phyloP scores from a whole-genome alignment of 2,329 filamentous ascomycete genomes.

The Colletotrichum ledebouriae region DNA sequence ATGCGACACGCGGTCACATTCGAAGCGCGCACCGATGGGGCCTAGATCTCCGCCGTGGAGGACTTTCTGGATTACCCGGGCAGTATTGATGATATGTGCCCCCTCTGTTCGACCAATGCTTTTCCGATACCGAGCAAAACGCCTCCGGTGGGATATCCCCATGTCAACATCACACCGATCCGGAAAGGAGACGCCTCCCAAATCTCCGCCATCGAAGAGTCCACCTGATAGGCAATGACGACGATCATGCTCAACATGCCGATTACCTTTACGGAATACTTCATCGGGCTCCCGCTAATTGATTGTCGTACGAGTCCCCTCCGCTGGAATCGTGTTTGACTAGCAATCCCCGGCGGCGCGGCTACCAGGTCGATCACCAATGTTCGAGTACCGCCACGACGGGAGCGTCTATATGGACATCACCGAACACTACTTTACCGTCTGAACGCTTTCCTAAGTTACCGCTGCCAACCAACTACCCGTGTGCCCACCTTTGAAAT shows the following conservation, averaged over 20 bases:
- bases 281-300: slow-evolving; percentile 33
- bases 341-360: slow-evolving; percentile 38
- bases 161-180: slow-evolving; percentile 11
- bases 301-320: slow-evolving; percentile 41
- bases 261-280: slow-evolving; percentile 24
- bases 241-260: slow-evolving; percentile 13
- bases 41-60: background rate
- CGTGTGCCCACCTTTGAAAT: slow-evolving; percentile 11
- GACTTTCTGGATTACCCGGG: background rate
- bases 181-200: slow-evolving; percentile 16
- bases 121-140: slow-evolving; percentile 4
- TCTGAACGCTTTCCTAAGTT: slow-evolving; percentile 26
- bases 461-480: slow-evolving; percentile 31
- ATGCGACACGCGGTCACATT: background rate
- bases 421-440: slow-evolving; percentile 17
- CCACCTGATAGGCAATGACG: slow-evolving; percentile 21
- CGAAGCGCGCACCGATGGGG: no score
- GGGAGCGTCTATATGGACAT: slow-evolving; percentile 35
- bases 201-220: slow-evolving; percentile 27
- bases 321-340: slow-evolving; percentile 24
- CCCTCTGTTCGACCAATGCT: slow-evolving; percentile 4
- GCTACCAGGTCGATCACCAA: slow-evolving; percentile 39
- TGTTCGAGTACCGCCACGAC: slow-evolving; percentile 34
- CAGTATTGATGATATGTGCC: background rate
- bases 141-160: background rate